Evolutionary conservation across 345 rosid genomes (phyloP).

Genomic region (Dimocarpus longan): DNA sequence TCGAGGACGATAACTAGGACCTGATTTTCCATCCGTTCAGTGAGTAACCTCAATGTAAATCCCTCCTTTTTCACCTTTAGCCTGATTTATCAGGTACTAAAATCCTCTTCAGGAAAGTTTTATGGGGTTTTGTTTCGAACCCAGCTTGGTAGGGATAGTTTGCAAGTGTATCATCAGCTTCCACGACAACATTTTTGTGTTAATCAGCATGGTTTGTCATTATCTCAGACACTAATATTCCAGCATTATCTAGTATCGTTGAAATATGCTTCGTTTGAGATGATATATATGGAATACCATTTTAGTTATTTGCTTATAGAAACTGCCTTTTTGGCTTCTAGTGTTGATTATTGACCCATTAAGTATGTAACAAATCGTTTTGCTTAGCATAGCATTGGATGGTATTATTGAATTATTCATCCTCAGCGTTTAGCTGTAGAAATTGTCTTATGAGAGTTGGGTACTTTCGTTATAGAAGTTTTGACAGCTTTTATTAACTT

Average conservation of each 20-base stretch:
- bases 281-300: neutral
- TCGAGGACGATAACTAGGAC: neutral
- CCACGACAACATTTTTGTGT: slow-evolving; percentile 1
- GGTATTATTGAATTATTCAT: neutral
- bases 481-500: no score
- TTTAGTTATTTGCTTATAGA: neutral
- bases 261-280: neutral
- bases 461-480: no score
- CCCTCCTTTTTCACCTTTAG: neutral
- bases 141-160: neutral
- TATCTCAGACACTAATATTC: neutral
- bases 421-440: neutral
- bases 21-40: neutral
- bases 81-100: neutral
- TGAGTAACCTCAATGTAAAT: slow-evolving; percentile 7
- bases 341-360: neutral
- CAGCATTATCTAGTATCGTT: neutral
- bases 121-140: slow-evolving; percentile 4
- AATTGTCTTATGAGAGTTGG: no score
- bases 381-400: neutral
- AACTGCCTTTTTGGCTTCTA: neutral
- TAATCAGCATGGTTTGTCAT: neutral
- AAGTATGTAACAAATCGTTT: neutral
- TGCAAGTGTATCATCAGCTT: neutral
- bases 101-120: slow-evolving; percentile 1